Percentiles rank a stretch among this genome's conserved stretches.
Evolutionary conservation across 2,329 filamentous ascomycete genomes (phyloP).

Genomic region (Aphanocladium album): DNA sequence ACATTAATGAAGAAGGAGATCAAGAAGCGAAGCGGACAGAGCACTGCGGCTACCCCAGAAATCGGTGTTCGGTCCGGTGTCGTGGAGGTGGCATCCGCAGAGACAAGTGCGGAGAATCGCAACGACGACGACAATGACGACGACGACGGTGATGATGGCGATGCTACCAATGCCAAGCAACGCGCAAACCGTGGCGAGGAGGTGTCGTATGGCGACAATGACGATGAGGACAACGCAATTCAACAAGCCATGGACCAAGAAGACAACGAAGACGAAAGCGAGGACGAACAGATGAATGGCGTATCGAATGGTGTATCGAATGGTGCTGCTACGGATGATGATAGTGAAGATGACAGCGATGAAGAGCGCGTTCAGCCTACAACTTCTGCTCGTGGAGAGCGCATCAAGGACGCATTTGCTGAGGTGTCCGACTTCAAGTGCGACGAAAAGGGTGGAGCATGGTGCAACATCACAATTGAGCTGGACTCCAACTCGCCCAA

Average conservation of each 20-base stretch:
- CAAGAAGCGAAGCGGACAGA: conserved; percentile 61
- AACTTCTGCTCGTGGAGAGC: conserved; percentile 50
- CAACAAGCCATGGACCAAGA: conserved; percentile 58
- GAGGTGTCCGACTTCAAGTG: conserved; percentile 76
- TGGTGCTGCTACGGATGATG: conserved; percentile 27
- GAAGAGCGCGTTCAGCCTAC: conserved; percentile 32
- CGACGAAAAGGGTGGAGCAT: conserved; percentile 66
- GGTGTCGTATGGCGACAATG: conserved; percentile 85
- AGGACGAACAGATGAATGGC: conserved; percentile 40
- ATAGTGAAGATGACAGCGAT: conserved; percentile 31
- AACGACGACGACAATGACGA: conserved; percentile 49
- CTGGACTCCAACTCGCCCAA: conserved; percentile 80
- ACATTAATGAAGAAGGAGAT: conserved; percentile 70
- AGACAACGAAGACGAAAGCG: conserved; percentile 49
- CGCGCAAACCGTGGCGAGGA: conserved; percentile 73
- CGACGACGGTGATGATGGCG: conserved; percentile 71
- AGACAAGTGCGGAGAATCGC: neutral
- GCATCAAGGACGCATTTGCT: conserved; percentile 57
- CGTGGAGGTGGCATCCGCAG: conserved; percentile 42
- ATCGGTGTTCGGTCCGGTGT: conserved; percentile 54
- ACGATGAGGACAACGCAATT: conserved; percentile 81
- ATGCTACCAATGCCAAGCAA: conserved; percentile 70
- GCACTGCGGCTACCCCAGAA: conserved; percentile 68
- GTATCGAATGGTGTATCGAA: too few species aligned
- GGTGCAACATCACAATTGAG: conserved; percentile 77